Evolutionary conservation across 2,329 filamentous ascomycete species (phyloP), one percentile per base, ranked within the genome.

Genomic region (Aureobasidium zeae): DNA sequence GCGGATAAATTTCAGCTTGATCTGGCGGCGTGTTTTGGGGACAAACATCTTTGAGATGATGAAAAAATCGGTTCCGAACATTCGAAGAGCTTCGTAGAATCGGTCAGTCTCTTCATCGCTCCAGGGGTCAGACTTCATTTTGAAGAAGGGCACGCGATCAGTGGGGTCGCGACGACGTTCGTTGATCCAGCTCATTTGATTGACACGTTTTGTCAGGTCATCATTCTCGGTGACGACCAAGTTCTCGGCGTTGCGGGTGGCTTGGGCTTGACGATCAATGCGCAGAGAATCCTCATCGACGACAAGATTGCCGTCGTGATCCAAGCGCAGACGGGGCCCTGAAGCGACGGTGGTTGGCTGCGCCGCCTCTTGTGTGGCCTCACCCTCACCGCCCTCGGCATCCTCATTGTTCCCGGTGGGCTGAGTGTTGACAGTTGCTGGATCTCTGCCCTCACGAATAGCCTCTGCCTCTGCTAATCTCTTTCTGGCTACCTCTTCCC

Each of bases 1-100:
- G 48, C 81, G 79, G 54, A 81, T 83, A 64, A 86, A 91, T 59
- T 91, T 91, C 51, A 81, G 73, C 65, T 89, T 89, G 63, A 91
- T 73, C 59, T 84, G 77, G 22, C 80, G 74, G 13, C 86, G 73
- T 48, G 75, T 82, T 55, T 81, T 79, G 50, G 75, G 73, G 1
- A 78, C 75, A 55, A 93, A 88, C 72, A 87, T 78, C 53, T 77
- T 76, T 47, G 76, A 73, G 53, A 93, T 87, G 63, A 85, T 84
- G 58, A 81, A 74, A 57, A 91, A 93, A 58, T 89, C 84, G 1
- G 83, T 89, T 45, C 86, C 86, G 56, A 86, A 88, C 71, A 81
- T 83, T 46, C 71, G 66, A 2, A 93, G 69, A 1, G 77, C 80
- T 20, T 79, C 73, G 66, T 87, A 91, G 64, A 91, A 91, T 32